A percentile compares a stretch with the other conserved stretches of the same genome.
These are phyloP conservation scores for Aspergillus funiculosus DNA, from an alignment of 495 filamentous ascomycete species.

Conservation along the genomic window DNA sequence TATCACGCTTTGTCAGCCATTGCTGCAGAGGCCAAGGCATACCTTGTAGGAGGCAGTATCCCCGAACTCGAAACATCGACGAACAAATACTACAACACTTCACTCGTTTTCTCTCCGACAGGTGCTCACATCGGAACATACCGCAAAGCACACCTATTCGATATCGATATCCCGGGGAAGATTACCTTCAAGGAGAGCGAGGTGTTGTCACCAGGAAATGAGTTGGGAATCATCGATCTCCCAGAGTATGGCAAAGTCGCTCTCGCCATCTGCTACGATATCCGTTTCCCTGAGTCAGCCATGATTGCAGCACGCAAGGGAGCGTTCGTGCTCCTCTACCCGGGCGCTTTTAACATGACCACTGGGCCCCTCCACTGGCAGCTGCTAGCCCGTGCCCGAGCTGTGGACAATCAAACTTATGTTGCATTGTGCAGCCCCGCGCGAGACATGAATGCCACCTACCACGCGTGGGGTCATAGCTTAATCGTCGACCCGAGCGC, in stretches of 20 bases:
- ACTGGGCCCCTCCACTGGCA: constrained; percentile 92
- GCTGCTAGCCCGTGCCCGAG: constrained; percentile 72
- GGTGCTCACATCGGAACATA: constrained; percentile 79
- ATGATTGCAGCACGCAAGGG: constrained; percentile 82
- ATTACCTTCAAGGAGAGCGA: constrained; percentile 89
- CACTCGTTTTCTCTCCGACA: constrained; percentile 69
- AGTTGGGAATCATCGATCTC: constrained; percentile 73
- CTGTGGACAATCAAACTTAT: constrained; percentile 92
- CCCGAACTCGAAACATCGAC: constrained; percentile 63
- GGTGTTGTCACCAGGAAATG: constrained; percentile 75
- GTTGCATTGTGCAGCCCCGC: constrained; percentile 91
- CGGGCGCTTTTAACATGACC: constrained; percentile 91
- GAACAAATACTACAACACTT: constrained; percentile 87
- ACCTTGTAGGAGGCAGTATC: constrained; percentile 87
- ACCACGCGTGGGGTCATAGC: constrained; percentile 90
- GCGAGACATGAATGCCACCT: constrained; percentile 67
- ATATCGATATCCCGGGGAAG: constrained; percentile 94
- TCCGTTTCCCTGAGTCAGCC: constrained; percentile 91
- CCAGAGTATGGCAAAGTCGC: constrained; percentile 81
- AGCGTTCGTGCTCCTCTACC: constrained; percentile 81
- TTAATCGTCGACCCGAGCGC: constrained; percentile 89
- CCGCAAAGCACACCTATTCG: constrained; percentile 96
- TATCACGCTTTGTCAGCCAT: constrained; percentile 80
- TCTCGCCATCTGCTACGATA: constrained; percentile 93
- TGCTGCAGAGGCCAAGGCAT: constrained; percentile 67